phyloP scores from a whole-genome alignment of 2,329 filamentous ascomycete genomes.

The Didymosphaeria variabile region DNA sequence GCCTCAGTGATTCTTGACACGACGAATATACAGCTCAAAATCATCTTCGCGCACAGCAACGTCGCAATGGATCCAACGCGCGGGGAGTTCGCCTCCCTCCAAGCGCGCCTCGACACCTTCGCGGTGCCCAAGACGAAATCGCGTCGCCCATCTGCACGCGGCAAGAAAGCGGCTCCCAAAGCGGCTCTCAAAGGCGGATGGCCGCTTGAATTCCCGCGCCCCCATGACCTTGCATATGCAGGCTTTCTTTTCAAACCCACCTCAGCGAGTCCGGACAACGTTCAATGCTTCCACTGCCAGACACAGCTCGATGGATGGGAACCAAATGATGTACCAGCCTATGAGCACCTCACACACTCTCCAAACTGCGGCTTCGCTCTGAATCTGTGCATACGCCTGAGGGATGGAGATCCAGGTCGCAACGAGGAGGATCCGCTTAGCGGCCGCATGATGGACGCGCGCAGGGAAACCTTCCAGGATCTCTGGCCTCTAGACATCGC shows the following conservation, averaged over 20 bases:
- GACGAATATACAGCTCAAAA: neutral
- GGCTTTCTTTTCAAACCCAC: constrained; percentile 90
- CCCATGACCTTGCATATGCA: constrained; percentile 82
- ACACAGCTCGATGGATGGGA: constrained; percentile 94
- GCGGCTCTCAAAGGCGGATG: constrained; percentile 60
- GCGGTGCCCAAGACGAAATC: constrained; percentile 69
- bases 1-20: neutral
- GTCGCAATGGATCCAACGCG: constrained; percentile 49
- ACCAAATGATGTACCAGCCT: constrained; percentile 79
- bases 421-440: constrained; percentile 79
- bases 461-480: constrained; percentile 82
- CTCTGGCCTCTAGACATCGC: constrained; percentile 82
- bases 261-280: constrained; percentile 81
- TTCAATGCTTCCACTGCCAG: constrained; percentile 85
- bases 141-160: constrained; percentile 73
- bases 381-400: constrained; percentile 63
- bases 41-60: neutral
- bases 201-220: constrained; percentile 77
- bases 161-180: constrained; percentile 60
- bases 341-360: constrained; percentile 86
- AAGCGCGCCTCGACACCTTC: constrained; percentile 84
- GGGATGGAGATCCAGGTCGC: constrained; percentile 67
- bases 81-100: constrained; percentile 72
- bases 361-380: constrained; percentile 88
- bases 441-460: constrained; percentile 75